A percentile compares a stretch with the other conserved stretches of the same genome.
phyloP scores from a whole-genome alignment of 148 eudicot species.

The Amaranthus cruentus region DNA sequence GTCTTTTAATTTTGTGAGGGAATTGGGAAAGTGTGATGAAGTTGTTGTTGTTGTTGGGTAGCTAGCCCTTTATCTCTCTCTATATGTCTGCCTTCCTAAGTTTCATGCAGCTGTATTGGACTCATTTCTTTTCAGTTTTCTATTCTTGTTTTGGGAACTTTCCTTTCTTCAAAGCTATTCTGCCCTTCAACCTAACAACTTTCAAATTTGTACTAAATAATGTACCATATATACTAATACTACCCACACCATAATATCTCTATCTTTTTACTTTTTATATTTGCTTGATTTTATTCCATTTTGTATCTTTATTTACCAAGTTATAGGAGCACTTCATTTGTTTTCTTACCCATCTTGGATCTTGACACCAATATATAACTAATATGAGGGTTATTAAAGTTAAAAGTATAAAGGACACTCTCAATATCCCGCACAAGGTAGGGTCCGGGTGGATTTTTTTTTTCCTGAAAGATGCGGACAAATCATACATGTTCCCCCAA shows the following conservation, averaged over 20 bases:
- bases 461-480: no score
- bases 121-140: not conserved
- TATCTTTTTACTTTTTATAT: not conserved
- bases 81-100: not conserved
- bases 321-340: no score
- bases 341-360: no score
- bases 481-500: no score
- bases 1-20: constrained; percentile 4
- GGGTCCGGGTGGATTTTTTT: no score
- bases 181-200: constrained; percentile 11
- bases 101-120: constrained; percentile 1
- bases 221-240: constrained; percentile 7
- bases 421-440: no score
- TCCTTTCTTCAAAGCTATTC: constrained; percentile 14
- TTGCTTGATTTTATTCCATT: not conserved
- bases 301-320: not conserved
- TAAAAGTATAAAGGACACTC: no score
- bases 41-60: not conserved
- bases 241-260: constrained; percentile 7
- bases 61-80: not conserved
- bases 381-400: no score
- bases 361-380: no score
- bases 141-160: constrained; percentile 15
- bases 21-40: not conserved
- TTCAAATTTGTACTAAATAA: constrained; percentile 6